Evolutionary conservation across 495 filamentous ascomycete species (phyloP).

Genomic region (Xylaria acuta): DNA sequence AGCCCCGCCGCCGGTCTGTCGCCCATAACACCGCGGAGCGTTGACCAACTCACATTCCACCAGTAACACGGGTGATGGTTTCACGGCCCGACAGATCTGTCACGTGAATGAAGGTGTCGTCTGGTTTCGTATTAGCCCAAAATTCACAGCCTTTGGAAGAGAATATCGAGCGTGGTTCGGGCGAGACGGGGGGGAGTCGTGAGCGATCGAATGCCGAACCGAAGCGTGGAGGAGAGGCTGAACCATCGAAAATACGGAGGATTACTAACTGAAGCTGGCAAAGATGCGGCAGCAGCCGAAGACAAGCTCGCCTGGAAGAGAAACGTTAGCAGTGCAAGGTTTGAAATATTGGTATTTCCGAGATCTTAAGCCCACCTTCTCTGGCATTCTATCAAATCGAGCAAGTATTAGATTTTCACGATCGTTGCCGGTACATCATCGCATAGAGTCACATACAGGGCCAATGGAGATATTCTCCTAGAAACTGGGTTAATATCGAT

Average conservation of each 20-base stretch:
- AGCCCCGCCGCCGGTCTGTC: neutral
- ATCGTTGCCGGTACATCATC: slow-evolving; percentile 3
- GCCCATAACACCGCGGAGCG: neutral
- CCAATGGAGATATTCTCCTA: slow-evolving; percentile 99
- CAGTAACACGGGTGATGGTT: slow-evolving; percentile 99
- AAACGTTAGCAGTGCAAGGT: slow-evolving; percentile 27
- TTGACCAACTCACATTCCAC: slow-evolving; percentile 71
- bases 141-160: neutral
- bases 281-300: slow-evolving; percentile 99
- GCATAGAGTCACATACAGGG: slow-evolving; percentile 62
- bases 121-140: slow-evolving; percentile 13
- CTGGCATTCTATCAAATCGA: slow-evolving; percentile 56
- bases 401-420: slow-evolving; percentile 13
- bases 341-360: neutral
- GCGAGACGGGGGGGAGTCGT: neutral
- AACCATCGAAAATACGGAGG: neutral
- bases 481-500: slow-evolving; percentile 28
- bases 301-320: slow-evolving; percentile 81
- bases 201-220: neutral
- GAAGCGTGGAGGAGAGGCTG: neutral
- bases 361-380: slow-evolving; percentile 67
- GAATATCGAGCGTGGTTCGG: neutral
- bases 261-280: slow-evolving; percentile 77
- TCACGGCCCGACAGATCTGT: slow-evolving; percentile 99
- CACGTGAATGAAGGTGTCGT: slow-evolving; percentile 84